Conservation (phyloP, 1,139 yeast species). For the Kurtzmaniella natalensis region DNA sequence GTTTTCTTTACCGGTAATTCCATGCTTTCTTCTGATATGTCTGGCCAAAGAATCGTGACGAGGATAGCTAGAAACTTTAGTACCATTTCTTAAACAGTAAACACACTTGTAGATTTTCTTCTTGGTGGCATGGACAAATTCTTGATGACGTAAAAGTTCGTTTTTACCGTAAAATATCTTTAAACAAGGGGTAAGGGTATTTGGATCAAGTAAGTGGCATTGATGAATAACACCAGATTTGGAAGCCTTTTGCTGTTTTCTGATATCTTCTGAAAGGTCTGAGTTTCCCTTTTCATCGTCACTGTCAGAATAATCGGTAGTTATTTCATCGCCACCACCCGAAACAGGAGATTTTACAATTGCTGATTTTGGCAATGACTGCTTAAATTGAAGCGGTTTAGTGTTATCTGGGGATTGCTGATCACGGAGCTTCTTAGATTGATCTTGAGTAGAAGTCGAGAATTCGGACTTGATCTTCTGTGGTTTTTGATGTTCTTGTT, state of each 20-base stretch:
- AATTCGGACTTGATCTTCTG: background rate
- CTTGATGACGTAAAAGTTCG: conserved; percentile 43
- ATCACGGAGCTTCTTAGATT: too few species aligned
- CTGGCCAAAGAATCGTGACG: conserved; percentile 45
- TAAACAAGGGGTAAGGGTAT: conserved; percentile 26
- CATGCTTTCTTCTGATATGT: conserved; percentile 44
- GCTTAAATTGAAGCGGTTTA: background rate
- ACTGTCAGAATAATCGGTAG: conserved; percentile 9
- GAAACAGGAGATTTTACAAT: background rate
- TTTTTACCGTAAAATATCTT: conserved; percentile 45
- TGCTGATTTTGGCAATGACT: background rate
- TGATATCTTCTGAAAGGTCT: conserved; percentile 9
- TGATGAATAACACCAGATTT: conserved; percentile 37
- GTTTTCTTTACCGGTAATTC: conserved; percentile 44
- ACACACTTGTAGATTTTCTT: conserved; percentile 42
- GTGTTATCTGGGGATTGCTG: too few species aligned
- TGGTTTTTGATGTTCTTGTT: too few species aligned
- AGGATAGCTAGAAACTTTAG: conserved; percentile 42
- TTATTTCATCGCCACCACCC: conserved; percentile 3
- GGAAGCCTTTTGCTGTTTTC: conserved; percentile 17
- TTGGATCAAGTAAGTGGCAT: conserved; percentile 39
- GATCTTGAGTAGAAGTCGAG: too few species aligned
- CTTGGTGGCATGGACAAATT: conserved; percentile 45
- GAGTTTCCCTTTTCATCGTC: conserved; percentile 7
- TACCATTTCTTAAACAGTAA: conserved; percentile 35